Conservation (phyloP, 2,329 filamentous ascomycete species). For the Laburnicola sp. region DNA sequence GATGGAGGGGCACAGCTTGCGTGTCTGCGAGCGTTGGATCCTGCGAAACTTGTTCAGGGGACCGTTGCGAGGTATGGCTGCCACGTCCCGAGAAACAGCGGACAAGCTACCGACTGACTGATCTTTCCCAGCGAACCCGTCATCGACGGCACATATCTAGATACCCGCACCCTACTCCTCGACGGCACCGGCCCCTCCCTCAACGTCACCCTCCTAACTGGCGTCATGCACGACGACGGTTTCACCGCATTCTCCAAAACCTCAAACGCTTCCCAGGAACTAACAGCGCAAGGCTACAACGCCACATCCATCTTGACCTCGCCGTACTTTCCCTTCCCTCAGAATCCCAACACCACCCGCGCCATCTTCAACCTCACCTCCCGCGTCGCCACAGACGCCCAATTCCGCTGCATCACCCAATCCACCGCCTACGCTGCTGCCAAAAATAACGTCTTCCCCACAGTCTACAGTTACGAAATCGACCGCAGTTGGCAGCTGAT, state of each 20-base stretch:
- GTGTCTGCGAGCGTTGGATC: slow-evolving; percentile 31
- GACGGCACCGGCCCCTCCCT: slow-evolving; percentile 18
- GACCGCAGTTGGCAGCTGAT: slow-evolving; percentile 35
- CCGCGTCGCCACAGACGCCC: slow-evolving; percentile 34
- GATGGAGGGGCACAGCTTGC: slow-evolving; percentile 17
- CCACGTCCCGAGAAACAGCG: too few relatives aligned
- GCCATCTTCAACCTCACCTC: slow-evolving; percentile 39
- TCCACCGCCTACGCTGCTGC: slow-evolving; percentile 30
- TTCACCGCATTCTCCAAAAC: slow-evolving; percentile 33
- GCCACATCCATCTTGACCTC: slow-evolving; percentile 20
- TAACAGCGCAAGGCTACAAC: slow-evolving; percentile 24
- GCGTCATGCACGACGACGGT: slow-evolving; percentile 40
- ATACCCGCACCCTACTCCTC: slow-evolving; percentile 26
- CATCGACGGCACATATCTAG: slow-evolving; percentile 37
- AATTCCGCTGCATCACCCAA: slow-evolving; percentile 38
- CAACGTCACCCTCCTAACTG: slow-evolving; percentile 29
- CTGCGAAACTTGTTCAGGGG: slow-evolving; percentile 21
- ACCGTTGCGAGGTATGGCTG: slow-evolving; percentile 15
- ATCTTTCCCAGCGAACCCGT: slow-evolving; percentile 32
- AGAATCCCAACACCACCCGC: slow-evolving; percentile 37
- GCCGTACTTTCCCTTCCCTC: slow-evolving; percentile 24
- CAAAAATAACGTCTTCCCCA: slow-evolving; percentile 28
- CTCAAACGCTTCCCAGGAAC: slow-evolving; percentile 24
- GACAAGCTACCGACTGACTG: slow-evolving; percentile 1
- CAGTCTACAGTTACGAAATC: slow-evolving; percentile 37